Conservation (phyloP, 1,139 yeast genomes). For the Meyerozyma sp. region DNA sequence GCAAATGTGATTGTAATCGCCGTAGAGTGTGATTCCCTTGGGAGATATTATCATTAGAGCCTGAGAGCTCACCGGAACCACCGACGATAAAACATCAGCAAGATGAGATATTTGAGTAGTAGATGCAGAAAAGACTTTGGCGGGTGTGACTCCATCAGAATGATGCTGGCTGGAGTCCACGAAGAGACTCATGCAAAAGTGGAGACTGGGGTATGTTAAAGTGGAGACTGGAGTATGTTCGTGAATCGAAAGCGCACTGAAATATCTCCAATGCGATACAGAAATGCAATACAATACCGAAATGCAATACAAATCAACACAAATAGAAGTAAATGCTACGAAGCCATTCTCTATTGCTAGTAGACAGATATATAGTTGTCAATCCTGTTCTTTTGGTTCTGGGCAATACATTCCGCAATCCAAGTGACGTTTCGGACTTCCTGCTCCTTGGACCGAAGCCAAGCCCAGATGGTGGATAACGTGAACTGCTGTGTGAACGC, state of each 20-base stretch:
- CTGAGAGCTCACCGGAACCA: constrained; percentile 27
- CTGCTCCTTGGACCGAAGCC: constrained; percentile 94
- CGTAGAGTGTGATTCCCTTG: constrained; percentile 28
- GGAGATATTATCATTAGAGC: constrained; percentile 32
- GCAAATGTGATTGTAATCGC: constrained; percentile 34
- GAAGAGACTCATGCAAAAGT: constrained; percentile 2
- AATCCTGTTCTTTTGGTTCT: constrained; percentile 77
- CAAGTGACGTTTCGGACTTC: constrained; percentile 95
- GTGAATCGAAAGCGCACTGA: no score
- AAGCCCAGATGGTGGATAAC: constrained; percentile 87
- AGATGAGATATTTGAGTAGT: constrained; percentile 36
- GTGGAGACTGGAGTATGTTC: no score
- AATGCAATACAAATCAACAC: neutral
- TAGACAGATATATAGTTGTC: constrained; percentile 74
- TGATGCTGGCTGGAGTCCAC: neutral
- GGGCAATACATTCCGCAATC: constrained; percentile 97
- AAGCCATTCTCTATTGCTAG: constrained; percentile 14
- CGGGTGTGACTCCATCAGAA: neutral
- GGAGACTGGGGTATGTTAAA: no score
- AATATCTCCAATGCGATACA: neutral
- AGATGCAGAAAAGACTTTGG: constrained; percentile 26
- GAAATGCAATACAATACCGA: neutral
- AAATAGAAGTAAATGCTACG: neutral
- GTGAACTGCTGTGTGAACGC: constrained; percentile 98
- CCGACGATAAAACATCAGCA: constrained; percentile 32